phyloP scores from a whole-genome alignment of 2,329 filamentous ascomycete species.

The Cytospora leucostoma region DNA sequence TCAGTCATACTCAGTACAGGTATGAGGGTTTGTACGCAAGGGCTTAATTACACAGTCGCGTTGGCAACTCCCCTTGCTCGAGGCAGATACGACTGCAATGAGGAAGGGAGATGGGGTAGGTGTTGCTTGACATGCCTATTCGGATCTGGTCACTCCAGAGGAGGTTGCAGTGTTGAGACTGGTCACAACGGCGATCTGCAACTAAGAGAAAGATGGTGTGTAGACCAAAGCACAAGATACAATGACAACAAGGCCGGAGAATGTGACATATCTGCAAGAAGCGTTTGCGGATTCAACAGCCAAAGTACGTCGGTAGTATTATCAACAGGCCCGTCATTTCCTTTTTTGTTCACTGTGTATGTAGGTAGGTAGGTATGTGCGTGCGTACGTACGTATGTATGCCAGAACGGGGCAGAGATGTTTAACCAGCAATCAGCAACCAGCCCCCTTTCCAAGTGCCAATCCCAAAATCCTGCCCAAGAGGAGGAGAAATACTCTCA shows the following conservation, averaged over 20 bases:
- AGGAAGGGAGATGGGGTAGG: too few relatives aligned
- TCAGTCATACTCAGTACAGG: too few relatives aligned
- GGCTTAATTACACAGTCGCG: too few relatives aligned
- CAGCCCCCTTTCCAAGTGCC: background rate
- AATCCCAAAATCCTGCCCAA: background rate
- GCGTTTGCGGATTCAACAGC: background rate
- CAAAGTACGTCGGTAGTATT: background rate
- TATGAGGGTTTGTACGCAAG: too few relatives aligned
- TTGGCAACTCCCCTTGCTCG: too few relatives aligned
- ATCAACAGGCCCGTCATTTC: too few relatives aligned
- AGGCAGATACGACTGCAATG: too few relatives aligned
- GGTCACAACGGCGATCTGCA: background rate
- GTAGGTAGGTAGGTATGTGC: too few relatives aligned
- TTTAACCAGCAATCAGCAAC: background rate
- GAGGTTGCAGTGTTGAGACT: background rate
- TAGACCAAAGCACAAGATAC: background rate
- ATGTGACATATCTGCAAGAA: background rate
- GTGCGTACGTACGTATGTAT: too few relatives aligned
- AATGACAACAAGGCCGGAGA: background rate
- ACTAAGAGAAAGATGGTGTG: background rate
- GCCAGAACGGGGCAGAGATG: too few relatives aligned
- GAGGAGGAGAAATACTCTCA: background rate
- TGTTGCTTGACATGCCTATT: background rate
- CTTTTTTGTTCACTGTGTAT: too few relatives aligned
- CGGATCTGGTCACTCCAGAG: background rate